Percentiles rank a stretch among this genome's conserved stretches.
These are phyloP conservation scores for Filosporella fistucella DNA, from an alignment of 495 filamentous ascomycete genomes.

Conservation along the genomic window DNA sequence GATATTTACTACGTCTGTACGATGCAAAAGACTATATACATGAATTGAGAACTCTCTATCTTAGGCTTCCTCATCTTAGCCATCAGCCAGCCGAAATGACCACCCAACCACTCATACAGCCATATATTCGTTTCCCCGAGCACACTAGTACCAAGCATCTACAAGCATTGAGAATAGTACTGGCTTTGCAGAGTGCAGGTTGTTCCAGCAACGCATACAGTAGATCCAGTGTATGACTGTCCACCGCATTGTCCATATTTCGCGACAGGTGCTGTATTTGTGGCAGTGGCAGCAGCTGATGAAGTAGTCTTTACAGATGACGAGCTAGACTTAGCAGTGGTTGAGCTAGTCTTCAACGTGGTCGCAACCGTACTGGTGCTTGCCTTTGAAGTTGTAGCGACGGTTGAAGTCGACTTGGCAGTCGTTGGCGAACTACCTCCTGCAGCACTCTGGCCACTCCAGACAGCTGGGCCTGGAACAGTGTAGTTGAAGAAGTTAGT, in stretches of 20 bases:
- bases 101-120: too few relatives aligned
- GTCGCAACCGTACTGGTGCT: not conserved
- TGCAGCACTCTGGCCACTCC: slow-evolving; percentile 14
- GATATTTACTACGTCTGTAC: too few relatives aligned
- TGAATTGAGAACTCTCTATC: too few relatives aligned
- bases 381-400: not conserved
- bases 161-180: slow-evolving; percentile 29
- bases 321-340: not conserved
- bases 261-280: not conserved
- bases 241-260: slow-evolving; percentile 21
- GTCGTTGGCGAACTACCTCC: not conserved
- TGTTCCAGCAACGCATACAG: slow-evolving; percentile 15
- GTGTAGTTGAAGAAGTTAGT: slow-evolving; percentile 45
- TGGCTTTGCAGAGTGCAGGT: slow-evolving; percentile 18
- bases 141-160: too few relatives aligned
- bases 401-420: not conserved
- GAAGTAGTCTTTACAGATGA: not conserved
- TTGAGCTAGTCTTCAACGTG: not conserved
- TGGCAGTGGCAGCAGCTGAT: not conserved
- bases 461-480: slow-evolving; percentile 43
- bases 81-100: too few relatives aligned
- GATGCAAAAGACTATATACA: too few relatives aligned
- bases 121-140: too few relatives aligned
- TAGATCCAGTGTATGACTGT: slow-evolving; percentile 15
- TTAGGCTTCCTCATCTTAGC: too few relatives aligned